phyloP scores from a whole-genome alignment of 345 rosid genomes.

The Salix dunnii region DNA sequence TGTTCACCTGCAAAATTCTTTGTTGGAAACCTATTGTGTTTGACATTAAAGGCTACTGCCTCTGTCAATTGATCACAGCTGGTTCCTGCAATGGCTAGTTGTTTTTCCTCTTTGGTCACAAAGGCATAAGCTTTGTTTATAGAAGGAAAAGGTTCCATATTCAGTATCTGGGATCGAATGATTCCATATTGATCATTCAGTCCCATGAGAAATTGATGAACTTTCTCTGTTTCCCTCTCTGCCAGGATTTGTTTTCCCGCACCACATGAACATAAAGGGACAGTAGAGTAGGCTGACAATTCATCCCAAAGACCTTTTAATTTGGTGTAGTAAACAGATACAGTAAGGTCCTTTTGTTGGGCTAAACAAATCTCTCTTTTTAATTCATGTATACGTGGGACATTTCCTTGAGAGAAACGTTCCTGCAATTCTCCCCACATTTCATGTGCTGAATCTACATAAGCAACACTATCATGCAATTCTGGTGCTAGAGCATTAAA shows the following conservation, averaged over 20 bases:
- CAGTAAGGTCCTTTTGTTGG: neutral
- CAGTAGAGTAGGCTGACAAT: neutral
- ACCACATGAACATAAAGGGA: neutral
- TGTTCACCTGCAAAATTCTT: neutral
- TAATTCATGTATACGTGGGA: neutral
- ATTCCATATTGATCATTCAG: neutral
- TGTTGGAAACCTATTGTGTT: neutral
- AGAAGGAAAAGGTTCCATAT: neutral
- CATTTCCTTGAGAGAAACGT: neutral
- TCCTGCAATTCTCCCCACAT: neutral
- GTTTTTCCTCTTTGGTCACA: neutral
- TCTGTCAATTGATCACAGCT: neutral
- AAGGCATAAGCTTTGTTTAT: neutral
- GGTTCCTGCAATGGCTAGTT: neutral
- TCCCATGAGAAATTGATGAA: constrained; percentile 1
- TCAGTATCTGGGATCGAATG: neutral
- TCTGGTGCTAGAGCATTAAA: too few relatives aligned
- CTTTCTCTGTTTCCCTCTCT: neutral
- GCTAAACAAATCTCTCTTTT: neutral
- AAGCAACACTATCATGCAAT: too few relatives aligned
- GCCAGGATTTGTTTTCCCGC: neutral
- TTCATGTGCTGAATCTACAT: neutral
- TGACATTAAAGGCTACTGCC: neutral
- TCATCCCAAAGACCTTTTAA: constrained; percentile 1
- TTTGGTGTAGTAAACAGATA: neutral